Conservation (phyloP, 768 basidiomycete species). For the Xanthoconium purpureum region DNA sequence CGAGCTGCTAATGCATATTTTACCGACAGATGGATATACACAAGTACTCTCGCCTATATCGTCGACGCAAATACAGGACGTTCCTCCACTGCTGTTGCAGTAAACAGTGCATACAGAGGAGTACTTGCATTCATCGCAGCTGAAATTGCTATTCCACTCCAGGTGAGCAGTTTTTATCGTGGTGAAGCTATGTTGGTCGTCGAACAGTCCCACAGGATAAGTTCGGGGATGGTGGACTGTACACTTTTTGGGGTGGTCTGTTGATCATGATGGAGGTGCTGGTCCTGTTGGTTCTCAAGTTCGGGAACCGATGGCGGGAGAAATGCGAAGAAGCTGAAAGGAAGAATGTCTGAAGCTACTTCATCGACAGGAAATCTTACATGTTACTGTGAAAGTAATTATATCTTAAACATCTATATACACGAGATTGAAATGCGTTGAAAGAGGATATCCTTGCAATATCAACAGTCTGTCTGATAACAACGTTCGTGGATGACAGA, state of each 20-base stretch:
- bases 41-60: conserved; percentile 75
- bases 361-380: background rate
- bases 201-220: conserved; percentile 9
- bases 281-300: conserved; percentile 55
- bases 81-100: conserved; percentile 72
- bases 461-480: background rate
- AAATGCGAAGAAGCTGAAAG: conserved; percentile 44
- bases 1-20: background rate
- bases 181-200: background rate
- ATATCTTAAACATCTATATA: background rate
- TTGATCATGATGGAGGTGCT: conserved; percentile 50
- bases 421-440: background rate
- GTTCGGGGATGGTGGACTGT: conserved; percentile 32
- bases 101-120: conserved; percentile 76
- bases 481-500: background rate
- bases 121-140: conserved; percentile 62
- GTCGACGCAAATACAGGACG: conserved; percentile 84
- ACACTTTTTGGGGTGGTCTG: conserved; percentile 47
- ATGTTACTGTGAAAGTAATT: background rate
- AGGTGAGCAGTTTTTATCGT: conserved; percentile 25
- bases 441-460: background rate
- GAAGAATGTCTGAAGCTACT: background rate
- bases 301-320: conserved; percentile 60
- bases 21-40: conserved; percentile 48
- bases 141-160: conserved; percentile 77